Base-by-base conservation (phyloP, 1,284 basidiomycete genomes). In the Irpex sp. region DNA sequence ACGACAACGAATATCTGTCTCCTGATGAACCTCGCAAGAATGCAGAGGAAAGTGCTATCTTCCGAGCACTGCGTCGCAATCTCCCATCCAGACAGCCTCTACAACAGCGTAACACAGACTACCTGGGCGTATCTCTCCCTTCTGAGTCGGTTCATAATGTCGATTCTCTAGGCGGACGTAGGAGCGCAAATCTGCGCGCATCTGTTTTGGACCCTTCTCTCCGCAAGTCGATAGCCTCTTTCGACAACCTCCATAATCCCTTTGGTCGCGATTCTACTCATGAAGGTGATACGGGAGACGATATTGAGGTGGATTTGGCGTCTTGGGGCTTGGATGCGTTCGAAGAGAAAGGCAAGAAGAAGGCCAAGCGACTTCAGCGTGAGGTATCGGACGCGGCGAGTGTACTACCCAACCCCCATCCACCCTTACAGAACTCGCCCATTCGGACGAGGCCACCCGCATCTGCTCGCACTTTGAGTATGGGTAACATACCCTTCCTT, bases 291-390 rank as follows among this genome's bases (percentile, higher is more conserved):
- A 79, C 78, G 38, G 77, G 76, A 4, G 77, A 78, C 7, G 84
- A 81, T 15, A 66, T 89, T 57, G 91, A 93, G 71, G 88, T 94
- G 19, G 91, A 93, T 75, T 78, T 93, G 59, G 81, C 89, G 2
- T 93, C 91, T 19, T 93, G 92, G 91, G 91, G 91, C 2, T 78
- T 93, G 21, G 89, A 92, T 64, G 83, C 85, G 15, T 86, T 92
- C 73, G 84, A 87, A 71, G 75, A 77, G 21, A 72, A 75, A 67
- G 73, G 65, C 5, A 67, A 67, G 79, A 78, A 76, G 73, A 81
- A 75, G 66, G 74, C 76, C 40, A 87, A 84, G 72, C 81, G 83
- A 44, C 78, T 79, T 13, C 73, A 79, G 51, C 57, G 62, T 15
- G 57, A 63, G 37, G 58, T 26, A 0, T 59, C 57, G 6, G 62